phyloP scores from a whole-genome alignment of 1,284 basidiomycete genomes.

The Apiotrichum laibachii region DNA sequence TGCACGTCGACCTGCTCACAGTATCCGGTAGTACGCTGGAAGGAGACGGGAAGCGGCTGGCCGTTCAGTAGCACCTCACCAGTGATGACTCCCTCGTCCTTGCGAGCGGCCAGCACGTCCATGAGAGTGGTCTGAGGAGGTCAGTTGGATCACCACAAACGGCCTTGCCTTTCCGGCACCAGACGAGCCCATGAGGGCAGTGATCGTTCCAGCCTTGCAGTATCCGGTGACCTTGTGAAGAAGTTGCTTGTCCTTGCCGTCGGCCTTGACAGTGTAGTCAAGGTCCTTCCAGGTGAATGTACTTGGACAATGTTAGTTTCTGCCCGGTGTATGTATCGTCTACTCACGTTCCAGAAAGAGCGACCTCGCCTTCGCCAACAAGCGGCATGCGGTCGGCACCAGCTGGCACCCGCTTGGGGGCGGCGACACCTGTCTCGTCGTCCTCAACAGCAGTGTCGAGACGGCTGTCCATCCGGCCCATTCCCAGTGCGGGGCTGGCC shows the following conservation, averaged over 20 bases:
- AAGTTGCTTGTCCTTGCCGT: constrained; percentile 46
- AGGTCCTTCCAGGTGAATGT: constrained; percentile 54
- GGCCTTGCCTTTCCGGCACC: constrained; percentile 44
- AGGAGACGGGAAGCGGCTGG: constrained; percentile 51
- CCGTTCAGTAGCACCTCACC: constrained; percentile 55
- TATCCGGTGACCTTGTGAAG: constrained; percentile 56
- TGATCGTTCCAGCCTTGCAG: constrained; percentile 55
- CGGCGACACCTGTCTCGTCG: no score
- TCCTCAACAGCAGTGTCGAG: no score
- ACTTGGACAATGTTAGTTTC: constrained; percentile 1
- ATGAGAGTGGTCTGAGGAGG: constrained; percentile 49
- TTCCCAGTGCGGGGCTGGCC: neutral
- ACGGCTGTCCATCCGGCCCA: no score
- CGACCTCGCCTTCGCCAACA: neutral
- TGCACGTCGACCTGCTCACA: constrained; percentile 49
- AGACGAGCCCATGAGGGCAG: constrained; percentile 54
- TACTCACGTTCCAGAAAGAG: neutral
- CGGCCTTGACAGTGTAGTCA: constrained; percentile 52
- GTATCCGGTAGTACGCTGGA: constrained; percentile 56
- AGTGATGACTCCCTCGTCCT: constrained; percentile 42
- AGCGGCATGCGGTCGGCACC: no score
- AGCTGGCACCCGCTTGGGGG: neutral
- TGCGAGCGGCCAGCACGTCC: constrained; percentile 53
- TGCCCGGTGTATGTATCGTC: neutral
- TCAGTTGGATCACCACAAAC: neutral